These are phyloP conservation scores for Pseudogymnoascus sp. DNA, from an alignment of 2,329 filamentous ascomycete genomes.

Conservation along the genomic window DNA sequence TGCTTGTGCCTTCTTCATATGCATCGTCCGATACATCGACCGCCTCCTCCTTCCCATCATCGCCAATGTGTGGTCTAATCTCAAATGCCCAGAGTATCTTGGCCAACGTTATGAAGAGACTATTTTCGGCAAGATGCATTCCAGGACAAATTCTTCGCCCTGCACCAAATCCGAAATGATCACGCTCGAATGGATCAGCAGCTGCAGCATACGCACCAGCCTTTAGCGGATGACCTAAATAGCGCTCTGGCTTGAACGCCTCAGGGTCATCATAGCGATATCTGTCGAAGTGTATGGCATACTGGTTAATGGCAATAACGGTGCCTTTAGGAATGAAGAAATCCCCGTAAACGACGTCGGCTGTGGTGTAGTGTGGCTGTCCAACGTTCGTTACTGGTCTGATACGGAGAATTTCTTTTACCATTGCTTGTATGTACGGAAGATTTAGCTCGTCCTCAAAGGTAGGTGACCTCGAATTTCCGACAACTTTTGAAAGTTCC, in stretches of 20 bases:
- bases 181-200: constrained; percentile 17
- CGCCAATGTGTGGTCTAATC: constrained; percentile 21
- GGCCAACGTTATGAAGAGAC: constrained; percentile 27
- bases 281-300: not conserved
- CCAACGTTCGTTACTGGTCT: no score
- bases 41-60: not conserved
- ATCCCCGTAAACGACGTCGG: no score
- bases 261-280: not conserved
- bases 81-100: constrained; percentile 29
- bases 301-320: constrained; percentile 24
- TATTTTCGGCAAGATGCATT: constrained; percentile 31
- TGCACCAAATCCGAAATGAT: constrained; percentile 30
- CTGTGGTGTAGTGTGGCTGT: no score
- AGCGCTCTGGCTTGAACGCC: constrained; percentile 8
- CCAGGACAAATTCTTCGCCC: constrained; percentile 33
- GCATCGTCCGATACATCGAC: constrained; percentile 27
- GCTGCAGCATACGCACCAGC: constrained; percentile 10
- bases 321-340: constrained; percentile 6
- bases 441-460: no score
- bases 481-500: no score
- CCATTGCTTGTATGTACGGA: no score
- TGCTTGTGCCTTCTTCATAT: constrained; percentile 28
- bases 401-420: no score
- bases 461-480: no score
- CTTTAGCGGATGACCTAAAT: constrained; percentile 20